Percentiles rank a stretch among this genome's conserved stretches.
phyloP scores from a whole-genome alignment of 2,329 filamentous ascomycete species.

The Colletotrichum orbiculare region DNA sequence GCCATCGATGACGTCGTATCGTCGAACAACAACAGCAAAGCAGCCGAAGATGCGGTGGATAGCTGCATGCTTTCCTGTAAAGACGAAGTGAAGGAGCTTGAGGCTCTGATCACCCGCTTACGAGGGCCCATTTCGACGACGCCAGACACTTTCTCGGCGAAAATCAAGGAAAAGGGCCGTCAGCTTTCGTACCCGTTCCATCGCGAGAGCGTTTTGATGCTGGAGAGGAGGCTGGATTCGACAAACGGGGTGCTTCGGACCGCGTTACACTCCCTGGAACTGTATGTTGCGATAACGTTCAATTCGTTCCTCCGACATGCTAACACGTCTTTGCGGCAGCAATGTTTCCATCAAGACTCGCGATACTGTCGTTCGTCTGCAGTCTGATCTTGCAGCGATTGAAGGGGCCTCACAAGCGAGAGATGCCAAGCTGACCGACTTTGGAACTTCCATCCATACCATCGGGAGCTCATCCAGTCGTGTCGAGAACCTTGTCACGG shows the following conservation, averaged over 20 bases:
- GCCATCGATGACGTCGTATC: not conserved
- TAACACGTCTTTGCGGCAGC: not conserved
- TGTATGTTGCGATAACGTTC: no score
- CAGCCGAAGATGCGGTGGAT: not conserved
- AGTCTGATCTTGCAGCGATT: not conserved
- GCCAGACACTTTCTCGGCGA: not conserved
- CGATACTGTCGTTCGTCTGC: not conserved
- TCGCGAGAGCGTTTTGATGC: not conserved
- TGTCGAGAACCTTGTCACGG: not conserved
- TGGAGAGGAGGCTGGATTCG: not conserved
- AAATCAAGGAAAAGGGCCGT: not conserved
- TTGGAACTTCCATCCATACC: not conserved
- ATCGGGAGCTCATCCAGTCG: not conserved
- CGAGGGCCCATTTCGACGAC: not conserved
- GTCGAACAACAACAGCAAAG: not conserved
- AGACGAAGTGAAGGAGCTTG: not conserved
- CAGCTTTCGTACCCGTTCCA: not conserved
- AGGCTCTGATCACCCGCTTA: rapidly evolving
- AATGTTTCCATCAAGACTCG: not conserved
- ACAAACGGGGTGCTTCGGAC: not conserved
- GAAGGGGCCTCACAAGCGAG: not conserved
- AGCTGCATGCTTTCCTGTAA: not conserved
- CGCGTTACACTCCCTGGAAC: not conserved
- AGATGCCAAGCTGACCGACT: rapidly evolving
- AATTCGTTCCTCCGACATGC: no score